phyloP scores from a whole-genome alignment of 2,329 filamentous ascomycete species.

The Scortechinia acanthostroma region DNA sequence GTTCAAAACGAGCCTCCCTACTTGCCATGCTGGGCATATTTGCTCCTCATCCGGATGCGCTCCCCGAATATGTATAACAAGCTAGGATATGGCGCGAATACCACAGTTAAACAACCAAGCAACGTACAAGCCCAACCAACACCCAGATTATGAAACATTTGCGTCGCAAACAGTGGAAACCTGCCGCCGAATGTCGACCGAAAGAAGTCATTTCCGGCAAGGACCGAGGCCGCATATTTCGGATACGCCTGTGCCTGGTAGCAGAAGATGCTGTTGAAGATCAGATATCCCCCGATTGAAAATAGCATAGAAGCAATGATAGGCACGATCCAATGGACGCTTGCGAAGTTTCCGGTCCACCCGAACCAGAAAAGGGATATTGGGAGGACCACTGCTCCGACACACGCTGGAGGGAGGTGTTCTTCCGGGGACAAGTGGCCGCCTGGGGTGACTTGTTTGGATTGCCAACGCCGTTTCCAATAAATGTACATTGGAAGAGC shows the following conservation, averaged over 20 bases:
- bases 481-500: too few species aligned
- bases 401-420: conserved; percentile 23
- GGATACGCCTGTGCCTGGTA: conserved; percentile 27
- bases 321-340: conserved; percentile 18
- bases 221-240: conserved; percentile 24
- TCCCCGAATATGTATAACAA: conserved; percentile 31
- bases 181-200: neutral
- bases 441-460: too few species aligned
- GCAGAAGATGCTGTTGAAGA: conserved; percentile 35
- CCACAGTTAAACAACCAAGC: neutral
- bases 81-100: conserved; percentile 16
- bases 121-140: neutral
- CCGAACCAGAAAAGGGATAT: conserved; percentile 29
- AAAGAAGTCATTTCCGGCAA: conserved; percentile 11
- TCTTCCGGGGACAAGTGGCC: conserved; percentile 18
- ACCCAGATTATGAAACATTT: neutral
- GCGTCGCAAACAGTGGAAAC: neutral
- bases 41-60: conserved; percentile 13
- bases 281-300: conserved; percentile 28
- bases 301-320: conserved; percentile 29
- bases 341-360: conserved; percentile 21
- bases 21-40: conserved; percentile 18
- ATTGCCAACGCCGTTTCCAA: too few species aligned
- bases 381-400: conserved; percentile 19
- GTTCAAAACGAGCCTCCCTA: too few species aligned